Percentiles rank a stretch among this genome's conserved stretches.
These are phyloP conservation scores for Lasiodiplodia sp. DNA, from an alignment of 2,329 filamentous ascomycete genomes.

Conservation along the genomic window DNA sequence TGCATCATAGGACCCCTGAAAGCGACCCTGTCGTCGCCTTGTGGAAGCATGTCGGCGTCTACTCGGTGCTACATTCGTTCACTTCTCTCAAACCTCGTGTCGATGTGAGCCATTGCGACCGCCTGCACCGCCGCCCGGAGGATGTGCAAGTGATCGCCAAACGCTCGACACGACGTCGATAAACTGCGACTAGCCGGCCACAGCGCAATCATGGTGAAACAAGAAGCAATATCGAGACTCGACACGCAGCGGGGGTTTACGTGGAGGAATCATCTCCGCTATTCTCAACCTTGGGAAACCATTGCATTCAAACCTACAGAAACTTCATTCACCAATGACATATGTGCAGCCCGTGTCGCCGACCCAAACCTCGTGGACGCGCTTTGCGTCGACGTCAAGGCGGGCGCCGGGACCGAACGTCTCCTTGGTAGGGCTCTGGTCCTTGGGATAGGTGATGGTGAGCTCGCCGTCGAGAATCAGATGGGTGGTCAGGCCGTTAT, in stretches of 20 bases:
- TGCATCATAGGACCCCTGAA: not conserved
- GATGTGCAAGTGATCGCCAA: constrained; percentile 21
- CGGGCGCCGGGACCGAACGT: constrained; percentile 67
- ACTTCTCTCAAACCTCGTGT: not conserved
- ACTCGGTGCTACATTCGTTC: not conserved
- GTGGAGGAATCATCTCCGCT: not conserved
- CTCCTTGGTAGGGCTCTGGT: constrained; percentile 61
- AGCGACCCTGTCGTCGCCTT: not conserved
- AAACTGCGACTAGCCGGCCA: too few relatives aligned
- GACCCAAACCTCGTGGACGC: constrained; percentile 74
- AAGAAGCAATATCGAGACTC: not conserved
- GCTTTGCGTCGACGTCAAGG: constrained; percentile 70
- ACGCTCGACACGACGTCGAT: constrained; percentile 5
- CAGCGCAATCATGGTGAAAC: constrained; percentile 16
- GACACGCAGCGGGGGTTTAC: not conserved
- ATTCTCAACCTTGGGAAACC: not conserved
- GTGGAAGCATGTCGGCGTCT: constrained; percentile 5
- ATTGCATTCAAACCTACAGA: constrained; percentile 5
- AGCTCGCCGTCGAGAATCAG: constrained; percentile 70
- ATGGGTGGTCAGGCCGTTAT: constrained; percentile 71
- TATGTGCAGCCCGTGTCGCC: constrained; percentile 72
- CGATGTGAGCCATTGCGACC: not conserved
- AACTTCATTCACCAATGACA: constrained; percentile 61
- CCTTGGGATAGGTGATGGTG: constrained; percentile 71
- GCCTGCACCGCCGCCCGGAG: constrained; percentile 22